Percentiles rank a stretch among this genome's conserved stretches.
phyloP scores from a whole-genome alignment of 192 early-diverging fungal genomes.

The Coemansia sp. region DNA sequence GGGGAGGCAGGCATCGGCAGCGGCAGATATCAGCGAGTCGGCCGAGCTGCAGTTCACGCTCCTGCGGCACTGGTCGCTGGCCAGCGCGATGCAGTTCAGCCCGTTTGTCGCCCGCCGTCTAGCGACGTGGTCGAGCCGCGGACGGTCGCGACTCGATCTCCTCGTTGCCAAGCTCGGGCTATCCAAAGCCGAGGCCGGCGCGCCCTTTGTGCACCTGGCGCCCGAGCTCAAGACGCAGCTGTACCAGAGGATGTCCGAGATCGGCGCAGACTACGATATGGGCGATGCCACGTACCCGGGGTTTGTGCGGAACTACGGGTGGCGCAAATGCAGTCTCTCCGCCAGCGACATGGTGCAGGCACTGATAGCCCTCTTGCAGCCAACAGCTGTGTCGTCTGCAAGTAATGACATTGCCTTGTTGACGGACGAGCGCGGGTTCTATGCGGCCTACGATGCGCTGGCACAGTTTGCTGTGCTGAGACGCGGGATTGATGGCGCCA shows the following conservation, averaged over 20 bases:
- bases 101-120: constrained; percentile 85
- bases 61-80: constrained; percentile 91
- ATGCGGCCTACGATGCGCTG: constrained; percentile 87
- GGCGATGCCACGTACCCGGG: constrained; percentile 75
- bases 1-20: constrained; percentile 18
- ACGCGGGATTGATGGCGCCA: constrained; percentile 71
- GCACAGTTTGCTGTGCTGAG: constrained; percentile 34
- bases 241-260: constrained; percentile 61
- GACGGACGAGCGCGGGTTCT: constrained; percentile 67
- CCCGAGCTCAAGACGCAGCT: constrained; percentile 78
- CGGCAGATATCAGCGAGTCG: constrained; percentile 26
- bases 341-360: constrained; percentile 85
- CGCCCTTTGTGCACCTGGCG: constrained; percentile 74
- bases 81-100: constrained; percentile 86
- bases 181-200: constrained; percentile 75
- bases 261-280: constrained; percentile 82
- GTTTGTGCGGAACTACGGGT: constrained; percentile 81
- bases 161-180: constrained; percentile 90
- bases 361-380: constrained; percentile 69
- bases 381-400: not conserved
- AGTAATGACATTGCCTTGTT: no score
- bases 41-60: constrained; percentile 89
- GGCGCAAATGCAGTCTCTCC: constrained; percentile 62
- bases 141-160: constrained; percentile 76
- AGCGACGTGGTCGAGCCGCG: constrained; percentile 87